These are phyloP conservation scores for Exobasidium cylindrosporum DNA, from an alignment of 1,284 basidiomycete genomes.

Conservation along the genomic window DNA sequence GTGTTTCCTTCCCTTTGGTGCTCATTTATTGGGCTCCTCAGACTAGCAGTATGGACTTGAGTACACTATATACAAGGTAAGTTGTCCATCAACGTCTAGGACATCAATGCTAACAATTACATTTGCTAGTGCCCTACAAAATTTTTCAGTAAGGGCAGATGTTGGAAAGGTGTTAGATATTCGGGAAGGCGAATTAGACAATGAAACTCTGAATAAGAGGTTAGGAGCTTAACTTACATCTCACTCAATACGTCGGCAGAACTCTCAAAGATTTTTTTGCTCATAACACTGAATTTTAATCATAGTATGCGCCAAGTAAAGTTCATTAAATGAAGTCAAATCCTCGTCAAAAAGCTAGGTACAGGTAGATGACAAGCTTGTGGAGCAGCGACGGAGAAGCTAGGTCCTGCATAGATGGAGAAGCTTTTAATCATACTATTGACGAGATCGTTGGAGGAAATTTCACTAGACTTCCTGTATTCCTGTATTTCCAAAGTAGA, in stretches of 20 bases:
- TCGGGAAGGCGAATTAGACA: slow-evolving; percentile 35
- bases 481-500: not conserved
- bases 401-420: slow-evolving; percentile 1
- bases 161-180: slow-evolving; percentile 49
- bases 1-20: slow-evolving; percentile 66
- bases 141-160: slow-evolving; percentile 41
- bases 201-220: slow-evolving; percentile 25
- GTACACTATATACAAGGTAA: slow-evolving; percentile 39
- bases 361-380: not conserved
- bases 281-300: not conserved
- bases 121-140: slow-evolving; percentile 42
- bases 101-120: not conserved
- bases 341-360: slow-evolving; percentile 4
- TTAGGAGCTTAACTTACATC: slow-evolving; percentile 42
- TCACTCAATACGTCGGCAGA: too few relatives aligned
- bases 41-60: slow-evolving; percentile 41
- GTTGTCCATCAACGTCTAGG: not conserved
- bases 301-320: not conserved
- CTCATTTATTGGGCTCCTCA: slow-evolving; percentile 47
- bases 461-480: not conserved
- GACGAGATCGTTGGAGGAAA: not conserved
- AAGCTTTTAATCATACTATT: not conserved
- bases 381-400: slow-evolving; percentile 9
- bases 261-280: not conserved
- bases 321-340: too few relatives aligned